Evolutionary conservation across 306 rosid genomes (phyloP).

Genomic region (Lablab purpureus): DNA sequence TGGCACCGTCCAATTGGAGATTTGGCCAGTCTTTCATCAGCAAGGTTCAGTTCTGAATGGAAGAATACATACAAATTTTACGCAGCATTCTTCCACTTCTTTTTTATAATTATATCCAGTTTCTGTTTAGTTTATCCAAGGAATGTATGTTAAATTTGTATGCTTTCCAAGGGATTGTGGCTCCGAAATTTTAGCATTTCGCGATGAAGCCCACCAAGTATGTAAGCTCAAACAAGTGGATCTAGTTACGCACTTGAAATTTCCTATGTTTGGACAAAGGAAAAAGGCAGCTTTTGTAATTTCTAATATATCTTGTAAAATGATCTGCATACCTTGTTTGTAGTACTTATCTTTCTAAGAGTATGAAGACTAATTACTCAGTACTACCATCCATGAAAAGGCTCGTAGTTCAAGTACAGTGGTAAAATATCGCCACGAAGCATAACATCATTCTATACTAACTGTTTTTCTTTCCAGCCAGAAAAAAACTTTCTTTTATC

Average conservation of each 20-base stretch:
- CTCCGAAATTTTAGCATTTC: constrained; percentile 39
- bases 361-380: neutral
- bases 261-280: neutral
- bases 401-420: neutral
- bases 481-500: neutral
- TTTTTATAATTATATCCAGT: neutral
- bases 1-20: constrained; percentile 60
- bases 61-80: neutral
- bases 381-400: neutral
- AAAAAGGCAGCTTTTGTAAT: neutral
- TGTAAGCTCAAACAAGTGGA: neutral
- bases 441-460: neutral
- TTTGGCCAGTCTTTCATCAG: constrained; percentile 65
- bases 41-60: constrained; percentile 45
- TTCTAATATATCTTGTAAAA: neutral
- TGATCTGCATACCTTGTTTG: neutral
- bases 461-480: no score
- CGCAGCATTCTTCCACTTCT: constrained; percentile 11
- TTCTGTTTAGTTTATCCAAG: neutral
- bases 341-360: neutral
- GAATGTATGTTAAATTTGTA: neutral
- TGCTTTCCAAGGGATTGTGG: constrained; percentile 41
- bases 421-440: neutral
- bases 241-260: neutral
- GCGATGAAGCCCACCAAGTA: constrained; percentile 44